Evolutionary conservation across 2,329 filamentous ascomycete species (phyloP).

Genomic region (Aspergillus eucalypticola): DNA sequence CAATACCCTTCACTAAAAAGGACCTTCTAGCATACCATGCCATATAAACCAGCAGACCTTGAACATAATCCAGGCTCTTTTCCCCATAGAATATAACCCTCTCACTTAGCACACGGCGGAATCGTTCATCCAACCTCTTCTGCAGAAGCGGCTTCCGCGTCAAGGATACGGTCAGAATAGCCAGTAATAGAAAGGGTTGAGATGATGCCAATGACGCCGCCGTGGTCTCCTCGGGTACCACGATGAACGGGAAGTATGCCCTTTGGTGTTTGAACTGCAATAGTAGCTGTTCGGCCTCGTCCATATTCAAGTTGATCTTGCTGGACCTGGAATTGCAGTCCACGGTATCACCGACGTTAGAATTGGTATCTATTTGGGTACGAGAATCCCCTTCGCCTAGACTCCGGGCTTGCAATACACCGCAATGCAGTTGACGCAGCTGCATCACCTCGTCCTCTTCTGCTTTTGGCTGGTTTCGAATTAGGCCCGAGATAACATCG

Average conservation of each 20-base stretch:
- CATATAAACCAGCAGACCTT: conserved; percentile 6
- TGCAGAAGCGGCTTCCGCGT: neutral
- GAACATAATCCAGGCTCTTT: conserved; percentile 6
- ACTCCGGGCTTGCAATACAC: neutral
- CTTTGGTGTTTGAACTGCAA: neutral
- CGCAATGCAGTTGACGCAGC: neutral
- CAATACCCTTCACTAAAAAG: neutral
- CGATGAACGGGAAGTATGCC: neutral
- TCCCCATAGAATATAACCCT: neutral
- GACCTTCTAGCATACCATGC: neutral
- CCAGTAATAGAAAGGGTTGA: neutral
- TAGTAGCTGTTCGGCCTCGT: neutral
- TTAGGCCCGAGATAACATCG: neutral
- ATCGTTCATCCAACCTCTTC: neutral
- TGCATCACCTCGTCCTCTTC: neutral
- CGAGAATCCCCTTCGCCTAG: neutral
- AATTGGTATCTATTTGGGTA: neutral
- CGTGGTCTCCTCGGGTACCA: neutral
- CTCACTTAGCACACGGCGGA: conserved; percentile 5
- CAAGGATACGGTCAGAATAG: neutral
- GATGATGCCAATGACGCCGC: neutral
- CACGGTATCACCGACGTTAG: neutral
- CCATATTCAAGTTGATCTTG: neutral
- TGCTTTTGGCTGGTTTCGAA: neutral
- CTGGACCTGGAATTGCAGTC: neutral